A percentile compares a stretch with the other conserved stretches of the same genome.
Evolutionary conservation across 306 rosid genomes (phyloP).

Genomic region (Corylus americana): DNA sequence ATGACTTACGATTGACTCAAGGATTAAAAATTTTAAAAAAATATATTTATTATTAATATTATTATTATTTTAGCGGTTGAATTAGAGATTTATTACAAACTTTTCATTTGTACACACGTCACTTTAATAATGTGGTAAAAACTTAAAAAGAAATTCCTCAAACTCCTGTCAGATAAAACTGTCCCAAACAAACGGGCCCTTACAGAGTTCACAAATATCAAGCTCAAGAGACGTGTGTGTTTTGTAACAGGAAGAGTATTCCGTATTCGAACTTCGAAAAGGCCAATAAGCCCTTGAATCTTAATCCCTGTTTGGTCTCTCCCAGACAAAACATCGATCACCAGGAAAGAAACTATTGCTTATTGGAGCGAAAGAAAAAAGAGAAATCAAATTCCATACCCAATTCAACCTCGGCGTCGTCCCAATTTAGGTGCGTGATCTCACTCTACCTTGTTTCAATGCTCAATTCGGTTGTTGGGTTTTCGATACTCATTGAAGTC

Average conservation of each 20-base stretch:
- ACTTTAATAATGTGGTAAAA: too few relatives aligned
- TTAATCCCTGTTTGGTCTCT: conserved; percentile 31
- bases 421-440: conserved; percentile 25
- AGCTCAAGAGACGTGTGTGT: conserved; percentile 23
- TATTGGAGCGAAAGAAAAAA: conserved; percentile 4
- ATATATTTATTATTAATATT: too few relatives aligned
- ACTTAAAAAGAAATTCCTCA: too few relatives aligned
- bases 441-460: neutral
- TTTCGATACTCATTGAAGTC: conserved; percentile 24
- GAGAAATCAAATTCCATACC: neutral
- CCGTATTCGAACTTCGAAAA: conserved; percentile 8
- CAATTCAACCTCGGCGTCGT: conserved; percentile 1
- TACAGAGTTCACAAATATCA: neutral
- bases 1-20: too few relatives aligned
- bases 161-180: too few relatives aligned
- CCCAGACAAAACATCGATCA: neutral
- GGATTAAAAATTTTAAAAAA: too few relatives aligned
- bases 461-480: conserved; percentile 23
- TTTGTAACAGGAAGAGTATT: neutral
- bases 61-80: too few relatives aligned
- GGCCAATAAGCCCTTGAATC: conserved; percentile 8
- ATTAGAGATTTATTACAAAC: too few relatives aligned
- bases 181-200: conserved; percentile 11
- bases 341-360: neutral
- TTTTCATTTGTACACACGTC: too few relatives aligned